Evolutionary conservation across 2,329 filamentous ascomycete species (phyloP).

Genomic region (Fusarium sp.): DNA sequence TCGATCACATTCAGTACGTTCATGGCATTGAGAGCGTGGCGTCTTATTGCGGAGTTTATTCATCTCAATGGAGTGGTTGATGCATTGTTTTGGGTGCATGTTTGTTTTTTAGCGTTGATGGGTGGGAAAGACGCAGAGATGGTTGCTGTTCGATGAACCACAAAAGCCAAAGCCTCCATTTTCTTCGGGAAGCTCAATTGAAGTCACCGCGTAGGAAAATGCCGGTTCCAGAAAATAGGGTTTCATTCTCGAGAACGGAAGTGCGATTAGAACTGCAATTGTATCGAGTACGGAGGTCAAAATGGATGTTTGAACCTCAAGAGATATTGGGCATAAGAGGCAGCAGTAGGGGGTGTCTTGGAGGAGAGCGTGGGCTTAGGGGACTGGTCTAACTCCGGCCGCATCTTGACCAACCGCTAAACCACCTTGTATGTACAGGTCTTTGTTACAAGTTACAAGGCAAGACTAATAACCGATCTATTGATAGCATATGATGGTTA

Average conservation of each 20-base stretch:
- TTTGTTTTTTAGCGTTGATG: slow-evolving; percentile 37
- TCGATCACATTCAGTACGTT: slow-evolving; percentile 41
- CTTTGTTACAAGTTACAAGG: neutral
- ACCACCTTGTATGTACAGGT: neutral
- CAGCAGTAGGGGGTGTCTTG: neutral
- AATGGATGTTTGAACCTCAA: neutral
- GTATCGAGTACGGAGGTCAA: neutral
- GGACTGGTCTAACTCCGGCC: neutral
- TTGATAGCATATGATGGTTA: slow-evolving; percentile 8
- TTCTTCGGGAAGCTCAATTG: slow-evolving; percentile 4
- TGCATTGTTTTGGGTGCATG: slow-evolving; percentile 42
- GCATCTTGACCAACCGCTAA: neutral
- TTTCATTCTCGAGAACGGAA: neutral
- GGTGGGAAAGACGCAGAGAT: slow-evolving; percentile 9
- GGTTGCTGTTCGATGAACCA: slow-evolving; percentile 7
- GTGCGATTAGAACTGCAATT: slow-evolving; percentile 1
- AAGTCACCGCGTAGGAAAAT: neutral
- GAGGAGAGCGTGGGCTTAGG: neutral
- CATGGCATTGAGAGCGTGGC: slow-evolving; percentile 49
- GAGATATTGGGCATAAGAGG: neutral
- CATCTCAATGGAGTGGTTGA: slow-evolving; percentile 34
- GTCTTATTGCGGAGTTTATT: slow-evolving; percentile 45
- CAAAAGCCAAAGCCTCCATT: slow-evolving; percentile 13
- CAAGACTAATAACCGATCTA: slow-evolving; percentile 1
- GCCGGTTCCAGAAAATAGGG: neutral